Conservation (phyloP, 495 filamentous ascomycete species). For the Aspergillus heteromorphus region DNA sequence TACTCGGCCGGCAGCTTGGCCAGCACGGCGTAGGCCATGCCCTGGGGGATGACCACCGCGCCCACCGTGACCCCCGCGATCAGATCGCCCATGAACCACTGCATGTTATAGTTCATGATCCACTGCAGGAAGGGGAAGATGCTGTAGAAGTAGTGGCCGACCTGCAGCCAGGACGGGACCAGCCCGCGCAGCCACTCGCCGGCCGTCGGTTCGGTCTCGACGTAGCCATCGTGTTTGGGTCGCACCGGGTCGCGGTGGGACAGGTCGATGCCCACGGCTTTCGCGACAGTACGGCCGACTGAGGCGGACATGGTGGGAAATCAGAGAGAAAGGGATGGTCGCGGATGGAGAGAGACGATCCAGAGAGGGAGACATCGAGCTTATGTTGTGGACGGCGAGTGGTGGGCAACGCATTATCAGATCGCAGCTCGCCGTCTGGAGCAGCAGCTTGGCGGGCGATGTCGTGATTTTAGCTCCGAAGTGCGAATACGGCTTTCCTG, state of each 20-base stretch:
- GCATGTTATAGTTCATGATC: conserved; percentile 81
- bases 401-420: neutral
- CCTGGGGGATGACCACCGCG: conserved; percentile 90
- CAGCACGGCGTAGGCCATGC: conserved; percentile 92
- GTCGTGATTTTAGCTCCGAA: neutral
- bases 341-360: neutral
- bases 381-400: neutral
- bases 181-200: conserved; percentile 64
- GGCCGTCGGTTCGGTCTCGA: conserved; percentile 74
- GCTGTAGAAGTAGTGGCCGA: conserved; percentile 54
- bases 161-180: conserved; percentile 49
- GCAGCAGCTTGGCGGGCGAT: neutral
- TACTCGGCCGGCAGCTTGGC: conserved; percentile 73
- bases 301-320: conserved; percentile 31
- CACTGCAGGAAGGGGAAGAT: conserved; percentile 86
- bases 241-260: conserved; percentile 41
- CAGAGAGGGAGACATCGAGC: neutral
- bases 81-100: conserved; percentile 85
- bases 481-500: neutral
- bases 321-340: neutral
- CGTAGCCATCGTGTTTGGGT: conserved; percentile 63
- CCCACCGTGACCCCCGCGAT: conserved; percentile 96
- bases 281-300: conserved; percentile 68
- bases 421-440: neutral
- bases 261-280: conserved; percentile 79